These are phyloP conservation scores for Aspergillus ochraceus DNA, from an alignment of 2,329 filamentous ascomycete genomes.

Conservation along the genomic window DNA sequence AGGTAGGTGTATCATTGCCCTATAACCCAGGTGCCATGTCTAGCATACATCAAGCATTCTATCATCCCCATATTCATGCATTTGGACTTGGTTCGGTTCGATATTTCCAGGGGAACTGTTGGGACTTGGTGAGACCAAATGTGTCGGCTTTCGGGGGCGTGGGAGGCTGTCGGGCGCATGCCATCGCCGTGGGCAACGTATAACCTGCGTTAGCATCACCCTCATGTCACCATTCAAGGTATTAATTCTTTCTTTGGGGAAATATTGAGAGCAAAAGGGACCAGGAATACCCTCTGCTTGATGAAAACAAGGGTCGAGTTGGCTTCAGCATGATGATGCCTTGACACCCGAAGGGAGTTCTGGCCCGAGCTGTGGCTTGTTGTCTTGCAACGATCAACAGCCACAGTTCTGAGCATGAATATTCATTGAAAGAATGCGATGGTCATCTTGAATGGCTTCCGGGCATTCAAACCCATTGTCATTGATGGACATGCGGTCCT, in stretches of 20 bases:
- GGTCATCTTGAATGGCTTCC: neutral
- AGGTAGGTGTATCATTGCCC: slow-evolving; percentile 55
- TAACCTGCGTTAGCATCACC: neutral
- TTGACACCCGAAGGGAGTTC: neutral
- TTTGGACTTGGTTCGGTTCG: neutral
- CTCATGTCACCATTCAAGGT: neutral
- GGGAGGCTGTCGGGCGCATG: neutral
- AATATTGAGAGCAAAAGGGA: neutral
- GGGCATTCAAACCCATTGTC: neutral
- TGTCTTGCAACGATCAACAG: neutral
- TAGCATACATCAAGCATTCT: neutral
- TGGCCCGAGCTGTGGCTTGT: neutral
- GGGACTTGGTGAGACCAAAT: neutral
- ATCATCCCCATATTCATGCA: neutral
- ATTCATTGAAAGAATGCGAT: neutral
- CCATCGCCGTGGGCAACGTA: neutral
- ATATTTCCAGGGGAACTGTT: neutral
- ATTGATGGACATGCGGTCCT: neutral
- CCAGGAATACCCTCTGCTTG: neutral
- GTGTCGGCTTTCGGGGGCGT: neutral
- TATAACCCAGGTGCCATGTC: neutral
- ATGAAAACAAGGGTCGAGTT: neutral
- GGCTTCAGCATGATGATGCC: neutral
- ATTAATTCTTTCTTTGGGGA: neutral
- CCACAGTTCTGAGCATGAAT: neutral